Evolutionary conservation across 1,284 basidiomycete species (phyloP), one percentile per base, ranked within the genome.

Genomic region (Pterulicium gracile): DNA sequence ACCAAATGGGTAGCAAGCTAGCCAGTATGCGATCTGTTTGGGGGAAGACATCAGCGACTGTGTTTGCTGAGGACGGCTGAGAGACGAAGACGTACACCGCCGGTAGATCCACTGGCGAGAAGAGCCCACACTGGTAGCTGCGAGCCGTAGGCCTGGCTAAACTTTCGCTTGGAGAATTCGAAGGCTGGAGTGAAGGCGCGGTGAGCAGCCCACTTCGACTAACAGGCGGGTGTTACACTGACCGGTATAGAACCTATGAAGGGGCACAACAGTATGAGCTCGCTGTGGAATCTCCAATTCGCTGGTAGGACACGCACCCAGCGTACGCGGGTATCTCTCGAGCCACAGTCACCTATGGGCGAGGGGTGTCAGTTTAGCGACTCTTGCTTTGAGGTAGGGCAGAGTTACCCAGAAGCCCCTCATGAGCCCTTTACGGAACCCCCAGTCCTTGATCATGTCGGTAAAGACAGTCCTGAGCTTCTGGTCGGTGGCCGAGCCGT

Each of bases 251-350:
- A 86, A 87, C 43, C 82, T 85, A 18, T 17, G 27, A 7, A 32
- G 7, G 27, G n/a, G n/a, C 7, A 49, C 24, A 45, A 24, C 21
- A 44, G 43, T 21, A 17, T 15, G 35, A n/a, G n/a, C n/a, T n/a
- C n/a, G n/a, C 20, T 24, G 34, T 47, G 18, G 13, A 32, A n/a
- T 40, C 15, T 21, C 14, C 4, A 20, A 47, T 5, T 2, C 22
- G 32, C 12, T 42, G 22, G 43, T 42, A 18, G 42, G 41, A 36
- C 20, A 64, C 70, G 42, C 65, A 89, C 77, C 88, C 91, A 35
- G 93, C 92, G 59, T 97, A 97, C 4, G 92, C 94, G 2, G 94
- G 94, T 40, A 96, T 91, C 63, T 98, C 95, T 55, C 93, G 73
- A 0, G 81, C 77, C 21, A 97, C 80, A 0, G 95, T 98, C n/a